Percentiles rank a stretch among this genome's conserved stretches.
Evolutionary conservation across 2,329 filamentous ascomycete genomes (phyloP).

Genomic region (Hymenoscyphus fraxineus): DNA sequence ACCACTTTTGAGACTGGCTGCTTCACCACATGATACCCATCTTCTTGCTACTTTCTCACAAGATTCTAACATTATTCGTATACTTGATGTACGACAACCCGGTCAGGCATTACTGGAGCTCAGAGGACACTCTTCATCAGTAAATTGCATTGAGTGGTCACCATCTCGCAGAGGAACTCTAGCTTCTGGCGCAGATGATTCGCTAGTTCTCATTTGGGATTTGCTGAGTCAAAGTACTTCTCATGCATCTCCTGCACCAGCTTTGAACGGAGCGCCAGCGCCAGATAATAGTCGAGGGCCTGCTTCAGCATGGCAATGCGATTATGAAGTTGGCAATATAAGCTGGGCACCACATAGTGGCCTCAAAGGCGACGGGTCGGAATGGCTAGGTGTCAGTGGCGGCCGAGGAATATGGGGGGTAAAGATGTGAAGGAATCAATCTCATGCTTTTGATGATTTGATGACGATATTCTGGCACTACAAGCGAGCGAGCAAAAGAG

Average conservation of each 20-base stretch:
- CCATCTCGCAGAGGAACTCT: constrained; percentile 81
- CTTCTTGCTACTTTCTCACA: constrained; percentile 95
- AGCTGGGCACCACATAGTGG: constrained; percentile 76
- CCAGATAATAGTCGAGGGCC: constrained; percentile 62
- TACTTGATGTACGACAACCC: constrained; percentile 92
- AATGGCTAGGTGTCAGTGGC: constrained; percentile 80
- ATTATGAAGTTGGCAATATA: constrained; percentile 81
- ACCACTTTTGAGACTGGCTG: constrained; percentile 75
- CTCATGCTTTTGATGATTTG: constrained; percentile 2
- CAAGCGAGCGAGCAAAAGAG: constrained; percentile 3
- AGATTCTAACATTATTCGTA: constrained; percentile 87
- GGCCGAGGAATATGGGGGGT: constrained; percentile 76
- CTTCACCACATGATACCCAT: constrained; percentile 92
- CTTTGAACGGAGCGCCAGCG: constrained; percentile 48
- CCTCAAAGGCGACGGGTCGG: constrained; percentile 64
- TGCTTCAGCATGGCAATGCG: constrained; percentile 76
- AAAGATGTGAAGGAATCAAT: constrained; percentile 27
- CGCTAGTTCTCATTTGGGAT: constrained; percentile 90
- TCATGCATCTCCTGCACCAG: constrained; percentile 33
- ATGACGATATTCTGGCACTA: background rate
- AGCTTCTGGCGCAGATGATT: constrained; percentile 89
- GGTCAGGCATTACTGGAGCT: constrained; percentile 93
- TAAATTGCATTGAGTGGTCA: constrained; percentile 97
- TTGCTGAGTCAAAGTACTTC: constrained; percentile 58
- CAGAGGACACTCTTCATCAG: constrained; percentile 75